phyloP scores from a whole-genome alignment of 169 alveolate genomes.

The Eimeria necatrix region DNA sequence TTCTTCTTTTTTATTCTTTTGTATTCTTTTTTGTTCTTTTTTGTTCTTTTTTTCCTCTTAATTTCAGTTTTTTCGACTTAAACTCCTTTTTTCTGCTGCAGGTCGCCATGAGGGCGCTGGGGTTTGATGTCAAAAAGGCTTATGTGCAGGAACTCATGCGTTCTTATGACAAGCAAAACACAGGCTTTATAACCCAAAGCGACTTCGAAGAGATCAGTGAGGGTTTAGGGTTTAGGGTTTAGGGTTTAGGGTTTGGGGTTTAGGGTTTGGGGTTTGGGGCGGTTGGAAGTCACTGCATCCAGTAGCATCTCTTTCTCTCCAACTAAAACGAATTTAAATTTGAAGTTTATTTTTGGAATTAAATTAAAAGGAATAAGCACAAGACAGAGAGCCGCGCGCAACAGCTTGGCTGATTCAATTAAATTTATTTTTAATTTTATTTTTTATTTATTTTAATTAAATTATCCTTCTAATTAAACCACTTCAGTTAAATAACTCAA shows the following conservation, averaged over 20 bases:
- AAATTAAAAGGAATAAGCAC: background rate
- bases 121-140: conserved; percentile 98
- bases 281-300: background rate
- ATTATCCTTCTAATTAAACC: too few species aligned
- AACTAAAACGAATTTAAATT: background rate
- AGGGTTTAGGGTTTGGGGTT: background rate
- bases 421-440: too few species aligned
- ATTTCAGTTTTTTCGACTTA: background rate
- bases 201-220: conserved; percentile 84
- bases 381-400: background rate
- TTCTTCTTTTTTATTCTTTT: background rate
- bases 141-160: conserved; percentile 94
- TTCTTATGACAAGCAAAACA: conserved; percentile 92
- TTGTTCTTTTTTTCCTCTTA: background rate
- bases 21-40: background rate
- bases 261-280: conserved; percentile 20
- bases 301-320: background rate
- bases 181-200: conserved; percentile 80
- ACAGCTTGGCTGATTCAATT: too few species aligned
- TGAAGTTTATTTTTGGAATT: background rate
- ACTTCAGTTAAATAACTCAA: too few species aligned
- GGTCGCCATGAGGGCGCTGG: conserved; percentile 99
- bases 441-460: too few species aligned
- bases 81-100: conserved; percentile 74
- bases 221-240: conserved; percentile 33